Evolutionary conservation across 163 green algal genomes (phyloP).

Genomic region (Scenedesmus sp.): DNA sequence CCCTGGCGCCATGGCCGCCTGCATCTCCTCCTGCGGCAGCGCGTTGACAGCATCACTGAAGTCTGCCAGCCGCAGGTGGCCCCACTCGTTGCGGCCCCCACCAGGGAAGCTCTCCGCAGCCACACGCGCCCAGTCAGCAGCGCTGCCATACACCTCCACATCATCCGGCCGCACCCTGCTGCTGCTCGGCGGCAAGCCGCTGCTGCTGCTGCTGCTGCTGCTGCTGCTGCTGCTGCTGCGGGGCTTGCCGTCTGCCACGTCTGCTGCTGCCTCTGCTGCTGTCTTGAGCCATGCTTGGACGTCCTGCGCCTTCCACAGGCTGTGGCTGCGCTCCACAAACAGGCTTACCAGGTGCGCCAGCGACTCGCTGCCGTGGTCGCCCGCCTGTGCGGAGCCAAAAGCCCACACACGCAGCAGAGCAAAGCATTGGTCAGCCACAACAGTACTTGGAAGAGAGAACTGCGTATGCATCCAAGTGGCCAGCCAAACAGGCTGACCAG

Average conservation of each 20-base stretch:
- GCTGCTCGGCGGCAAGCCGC: not conserved
- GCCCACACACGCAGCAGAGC: constrained; percentile 2
- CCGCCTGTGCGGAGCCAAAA: constrained; percentile 26
- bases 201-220: constrained; percentile 4
- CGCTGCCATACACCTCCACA: constrained; percentile 36
- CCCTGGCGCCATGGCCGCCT: not conserved
- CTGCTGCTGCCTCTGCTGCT: constrained; percentile 62
- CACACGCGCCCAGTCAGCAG: constrained; percentile 75
- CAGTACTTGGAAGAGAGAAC: not conserved
- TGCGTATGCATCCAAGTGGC: not conserved
- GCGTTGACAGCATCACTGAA: constrained; percentile 82
- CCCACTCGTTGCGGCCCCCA: constrained; percentile 76
- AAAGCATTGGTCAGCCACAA: not conserved
- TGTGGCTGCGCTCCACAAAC: constrained; percentile 88
- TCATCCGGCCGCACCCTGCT: constrained; percentile 16
- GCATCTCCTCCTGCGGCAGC: constrained; percentile 68
- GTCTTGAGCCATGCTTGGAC: constrained; percentile 78
- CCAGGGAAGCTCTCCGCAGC: constrained; percentile 70
- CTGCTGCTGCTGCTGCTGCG: constrained; percentile 19
- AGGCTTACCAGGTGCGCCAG: constrained; percentile 83
- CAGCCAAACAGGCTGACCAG: not conserved
- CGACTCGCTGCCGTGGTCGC: constrained; percentile 67
- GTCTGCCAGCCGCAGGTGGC: constrained; percentile 83
- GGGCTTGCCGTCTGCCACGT: constrained; percentile 70
- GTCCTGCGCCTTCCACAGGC: constrained; percentile 86